Evolutionary conservation across 2,329 filamentous ascomycete species (phyloP).

Genomic region (Tolypocladium cylindrosporum): DNA sequence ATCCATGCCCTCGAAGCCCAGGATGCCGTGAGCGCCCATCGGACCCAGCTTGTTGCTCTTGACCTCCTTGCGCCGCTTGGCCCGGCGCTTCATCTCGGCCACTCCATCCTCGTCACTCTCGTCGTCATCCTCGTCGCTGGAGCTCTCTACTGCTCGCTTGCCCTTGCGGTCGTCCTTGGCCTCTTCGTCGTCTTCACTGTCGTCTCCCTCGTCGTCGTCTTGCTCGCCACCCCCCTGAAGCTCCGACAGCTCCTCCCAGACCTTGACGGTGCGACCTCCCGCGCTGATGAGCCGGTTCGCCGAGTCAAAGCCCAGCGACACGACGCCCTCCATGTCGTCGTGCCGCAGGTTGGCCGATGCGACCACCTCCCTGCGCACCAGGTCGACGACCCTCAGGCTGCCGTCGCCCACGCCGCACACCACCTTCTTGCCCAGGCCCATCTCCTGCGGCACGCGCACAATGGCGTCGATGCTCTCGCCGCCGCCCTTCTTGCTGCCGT

Average conservation of each 20-base stretch:
- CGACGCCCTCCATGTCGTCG: conserved; percentile 79
- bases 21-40: conserved; percentile 40
- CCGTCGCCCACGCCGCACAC: conserved; percentile 79
- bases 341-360: conserved; percentile 53
- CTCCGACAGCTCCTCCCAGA: conserved; percentile 76
- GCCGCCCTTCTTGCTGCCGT: conserved; percentile 42
- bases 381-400: conserved; percentile 63
- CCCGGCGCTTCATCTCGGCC: conserved; percentile 32
- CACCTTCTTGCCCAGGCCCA: conserved; percentile 63
- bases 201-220: conserved; percentile 38
- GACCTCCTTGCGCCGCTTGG: conserved; percentile 32
- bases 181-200: conserved; percentile 34
- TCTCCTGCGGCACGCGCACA: conserved; percentile 57
- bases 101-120: conserved; percentile 19
- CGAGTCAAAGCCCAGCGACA: conserved; percentile 74
- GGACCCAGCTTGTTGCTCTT: conserved; percentile 34
- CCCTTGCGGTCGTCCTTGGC: conserved; percentile 37
- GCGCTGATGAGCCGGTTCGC: conserved; percentile 81
- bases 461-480: conserved; percentile 79
- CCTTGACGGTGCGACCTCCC: conserved; percentile 75
- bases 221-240: conserved; percentile 32
- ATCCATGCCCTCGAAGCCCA: conserved; percentile 38
- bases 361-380: conserved; percentile 65
- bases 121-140: conserved; percentile 27
- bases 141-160: conserved; percentile 14